A percentile compares a stretch with the other conserved stretches of the same genome.
Conservation (phyloP, 805 yeast genomes). For the Vanderwaltozyma yarrowii region DNA sequence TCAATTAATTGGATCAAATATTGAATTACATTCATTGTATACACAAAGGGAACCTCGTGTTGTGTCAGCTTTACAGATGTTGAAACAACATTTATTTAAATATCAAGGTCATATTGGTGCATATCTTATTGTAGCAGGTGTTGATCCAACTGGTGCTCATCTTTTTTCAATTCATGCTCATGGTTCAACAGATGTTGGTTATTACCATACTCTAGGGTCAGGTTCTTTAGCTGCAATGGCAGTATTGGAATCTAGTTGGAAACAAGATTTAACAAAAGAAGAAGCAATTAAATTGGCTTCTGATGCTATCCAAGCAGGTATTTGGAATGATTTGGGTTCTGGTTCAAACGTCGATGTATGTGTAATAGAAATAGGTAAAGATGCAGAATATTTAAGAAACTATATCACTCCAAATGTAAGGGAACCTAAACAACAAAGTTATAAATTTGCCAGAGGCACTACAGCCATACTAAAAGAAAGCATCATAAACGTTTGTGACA, state of each 20-base stretch:
- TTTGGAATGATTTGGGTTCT: constrained; percentile 97
- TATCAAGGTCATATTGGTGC: constrained; percentile 98
- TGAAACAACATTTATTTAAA: constrained; percentile 91
- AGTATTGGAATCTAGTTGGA: constrained; percentile 83
- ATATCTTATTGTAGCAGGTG: constrained; percentile 95
- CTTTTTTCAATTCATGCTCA: constrained; percentile 92
- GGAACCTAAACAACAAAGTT: constrained; percentile 67
- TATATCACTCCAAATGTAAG: constrained; percentile 87
- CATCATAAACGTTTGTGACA: constrained; percentile 54
- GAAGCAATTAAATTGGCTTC: constrained; percentile 89
- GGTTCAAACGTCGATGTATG: constrained; percentile 97
- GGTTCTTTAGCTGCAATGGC: constrained; percentile 99
- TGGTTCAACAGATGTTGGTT: constrained; percentile 95
- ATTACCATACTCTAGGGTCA: constrained; percentile 85
- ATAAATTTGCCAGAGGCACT: constrained; percentile 88
- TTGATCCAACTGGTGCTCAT: constrained; percentile 93
- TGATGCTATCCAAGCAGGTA: constrained; percentile 94
- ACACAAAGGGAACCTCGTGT: constrained; percentile 86
- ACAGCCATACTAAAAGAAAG: constrained; percentile 72
- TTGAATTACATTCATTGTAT: constrained; percentile 81
- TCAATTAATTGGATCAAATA: constrained; percentile 78
- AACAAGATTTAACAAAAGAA: constrained; percentile 63
- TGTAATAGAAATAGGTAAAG: constrained; percentile 90
- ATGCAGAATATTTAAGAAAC: constrained; percentile 76
- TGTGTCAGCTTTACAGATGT: constrained; percentile 81